These are phyloP conservation scores for Cladosporium velox DNA, from an alignment of 2,329 filamentous ascomycete species.

Conservation along the genomic window DNA sequence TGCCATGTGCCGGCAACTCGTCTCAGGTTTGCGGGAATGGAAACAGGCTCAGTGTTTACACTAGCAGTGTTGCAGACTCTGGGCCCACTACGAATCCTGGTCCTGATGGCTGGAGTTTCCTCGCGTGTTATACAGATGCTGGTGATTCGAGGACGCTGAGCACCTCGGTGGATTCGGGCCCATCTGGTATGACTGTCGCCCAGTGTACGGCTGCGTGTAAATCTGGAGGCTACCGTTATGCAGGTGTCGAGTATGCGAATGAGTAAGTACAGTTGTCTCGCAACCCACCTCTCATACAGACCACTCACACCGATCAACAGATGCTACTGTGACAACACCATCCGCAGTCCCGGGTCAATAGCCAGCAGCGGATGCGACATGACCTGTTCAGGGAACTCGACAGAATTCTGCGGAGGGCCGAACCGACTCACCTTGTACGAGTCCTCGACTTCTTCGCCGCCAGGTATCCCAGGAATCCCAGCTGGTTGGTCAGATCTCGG, in stretches of 20 bases:
- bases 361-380: constrained; percentile 16
- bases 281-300: not conserved
- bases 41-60: constrained; percentile 23
- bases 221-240: constrained; percentile 51
- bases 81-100: constrained; percentile 21
- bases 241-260: constrained; percentile 57
- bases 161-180: constrained; percentile 28
- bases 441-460: not conserved
- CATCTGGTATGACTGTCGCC: constrained; percentile 54
- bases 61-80: constrained; percentile 18
- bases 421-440: constrained; percentile 48
- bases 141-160: constrained; percentile 3
- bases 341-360: not conserved
- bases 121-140: constrained; percentile 8
- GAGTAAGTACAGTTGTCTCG: constrained; percentile 41
- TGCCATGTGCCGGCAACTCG: constrained; percentile 23
- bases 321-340: constrained; percentile 54
- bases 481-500: constrained; percentile 29
- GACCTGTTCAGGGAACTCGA: constrained; percentile 20
- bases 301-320: not conserved
- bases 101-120: constrained; percentile 2
- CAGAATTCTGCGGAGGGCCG: constrained; percentile 28
- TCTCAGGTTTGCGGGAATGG: constrained; percentile 24
- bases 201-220: constrained; percentile 58
- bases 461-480: not conserved